Evolutionary conservation across 441 rosid species (phyloP).

Genomic region (Jatropha multifida): DNA sequence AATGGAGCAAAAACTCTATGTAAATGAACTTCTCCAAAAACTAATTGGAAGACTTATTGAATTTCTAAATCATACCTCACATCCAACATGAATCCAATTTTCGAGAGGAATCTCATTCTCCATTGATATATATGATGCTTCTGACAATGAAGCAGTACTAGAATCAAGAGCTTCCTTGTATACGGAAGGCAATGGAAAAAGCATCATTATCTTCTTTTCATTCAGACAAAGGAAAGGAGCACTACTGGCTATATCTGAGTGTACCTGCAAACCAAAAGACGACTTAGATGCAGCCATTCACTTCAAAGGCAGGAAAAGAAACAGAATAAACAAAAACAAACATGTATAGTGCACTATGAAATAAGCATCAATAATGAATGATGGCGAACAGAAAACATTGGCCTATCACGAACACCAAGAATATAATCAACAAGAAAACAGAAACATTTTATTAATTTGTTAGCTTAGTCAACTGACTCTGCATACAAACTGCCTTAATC

Average conservation of each 20-base stretch:
- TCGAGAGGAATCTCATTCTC: constrained; percentile 44
- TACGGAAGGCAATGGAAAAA: constrained; percentile 42
- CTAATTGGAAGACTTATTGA: neutral
- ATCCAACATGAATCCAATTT: constrained; percentile 73
- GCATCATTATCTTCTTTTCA: constrained; percentile 53
- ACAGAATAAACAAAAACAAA: neutral
- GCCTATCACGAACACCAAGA: neutral
- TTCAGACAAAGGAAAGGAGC: constrained; percentile 58
- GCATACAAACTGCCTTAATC: neutral
- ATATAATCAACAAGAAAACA: neutral
- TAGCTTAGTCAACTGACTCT: neutral
- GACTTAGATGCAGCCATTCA: constrained; percentile 6
- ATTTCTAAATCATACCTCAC: constrained; percentile 44
- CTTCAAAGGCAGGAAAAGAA: neutral
- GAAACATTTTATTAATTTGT: neutral
- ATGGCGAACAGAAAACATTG: neutral
- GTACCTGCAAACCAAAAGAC: constrained; percentile 38
- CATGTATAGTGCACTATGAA: neutral
- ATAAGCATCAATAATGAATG: neutral
- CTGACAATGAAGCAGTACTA: constrained; percentile 31
- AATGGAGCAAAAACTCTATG: neutral
- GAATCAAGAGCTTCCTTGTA: constrained; percentile 42
- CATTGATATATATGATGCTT: constrained; percentile 38
- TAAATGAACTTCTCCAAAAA: neutral
- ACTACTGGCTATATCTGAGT: constrained; percentile 30